phyloP scores from a whole-genome alignment of 345 rosid genomes.

The Abelmoschus esculentus region DNA sequence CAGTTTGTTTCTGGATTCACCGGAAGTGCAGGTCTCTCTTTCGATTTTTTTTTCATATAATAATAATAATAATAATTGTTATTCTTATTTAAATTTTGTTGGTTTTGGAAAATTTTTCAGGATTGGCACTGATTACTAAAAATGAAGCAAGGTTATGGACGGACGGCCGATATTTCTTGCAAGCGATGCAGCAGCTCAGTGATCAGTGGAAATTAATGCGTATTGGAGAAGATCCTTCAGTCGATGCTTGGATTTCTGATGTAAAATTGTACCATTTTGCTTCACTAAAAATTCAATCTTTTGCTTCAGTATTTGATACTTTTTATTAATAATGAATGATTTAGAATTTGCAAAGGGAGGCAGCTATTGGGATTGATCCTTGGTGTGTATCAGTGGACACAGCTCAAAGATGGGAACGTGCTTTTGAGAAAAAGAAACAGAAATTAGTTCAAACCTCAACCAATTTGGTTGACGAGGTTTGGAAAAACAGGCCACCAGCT shows the following conservation, averaged over 20 bases:
- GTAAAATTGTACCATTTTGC: constrained; percentile 31
- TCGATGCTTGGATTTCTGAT: constrained; percentile 76
- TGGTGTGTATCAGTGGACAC: constrained; percentile 87
- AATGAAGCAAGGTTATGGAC: constrained; percentile 84
- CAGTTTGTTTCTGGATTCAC: constrained; percentile 86
- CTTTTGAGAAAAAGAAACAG: constrained; percentile 51
- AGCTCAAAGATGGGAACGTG: constrained; percentile 67
- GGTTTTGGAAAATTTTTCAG: constrained; percentile 27
- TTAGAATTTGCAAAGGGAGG: constrained; percentile 65
- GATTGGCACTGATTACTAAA: constrained; percentile 72
- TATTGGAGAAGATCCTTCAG: constrained; percentile 77
- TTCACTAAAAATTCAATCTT: not conserved
- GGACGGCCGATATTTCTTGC: constrained; percentile 88
- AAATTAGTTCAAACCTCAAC: constrained; percentile 59
- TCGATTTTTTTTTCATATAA: not conserved
- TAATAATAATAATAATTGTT: not conserved
- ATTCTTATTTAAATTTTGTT: not conserved
- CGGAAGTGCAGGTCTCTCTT: constrained; percentile 71
- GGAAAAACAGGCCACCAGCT: constrained; percentile 63
- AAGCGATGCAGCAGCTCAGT: constrained; percentile 75
- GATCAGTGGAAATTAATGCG: constrained; percentile 89
- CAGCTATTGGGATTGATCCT: constrained; percentile 69
- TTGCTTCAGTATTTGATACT: not conserved
- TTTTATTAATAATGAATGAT: not conserved
- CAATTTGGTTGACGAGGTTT: constrained; percentile 78